Base-by-base conservation (phyloP, 1,284 basidiomycete species). In the Tylopilus orsonianus region DNA sequence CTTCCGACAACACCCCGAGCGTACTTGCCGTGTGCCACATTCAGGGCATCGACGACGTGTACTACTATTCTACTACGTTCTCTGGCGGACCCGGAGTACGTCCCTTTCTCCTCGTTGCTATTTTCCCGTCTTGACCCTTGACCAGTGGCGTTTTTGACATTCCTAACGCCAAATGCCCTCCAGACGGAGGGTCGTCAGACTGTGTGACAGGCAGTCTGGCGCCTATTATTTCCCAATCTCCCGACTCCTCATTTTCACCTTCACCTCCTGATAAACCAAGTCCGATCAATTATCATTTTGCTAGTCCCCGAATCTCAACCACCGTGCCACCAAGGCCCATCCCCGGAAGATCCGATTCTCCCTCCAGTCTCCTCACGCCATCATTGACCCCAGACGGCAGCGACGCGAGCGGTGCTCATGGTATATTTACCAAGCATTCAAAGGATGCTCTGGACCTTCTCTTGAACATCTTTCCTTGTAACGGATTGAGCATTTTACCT, bases 181-280 rank as follows among this genome's bases (percentile, higher is more conserved):
- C 87, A 64, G 85, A 88, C 66, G 66, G 89, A 85, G 89, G 88
- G 88, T 91, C 88, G 87, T 83, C 81, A 78, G 82, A 79, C 79
- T 85, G 87, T 82, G 88, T 91, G 88, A 91, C 85, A 91, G 88
- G 80, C 87, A 78, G 81, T 75, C 79, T 79, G 81, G 79, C 87
- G 89, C 74, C 78, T 65, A 71, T 69, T 55, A 71, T 75, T 59
- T 71, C 75, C 60, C 67, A 75, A 66, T 72, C 71, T 61, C 68
- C 70, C 53, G 59, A 68, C 56, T 71, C 70, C 30, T 58, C 54
- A 47, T 65, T 71, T 62, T 73, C 75, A 54, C 64, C 58, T 40
- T 63, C 62, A 58, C 63, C 62, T 60, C 67, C 65, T 66, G 75
- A 63, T 47, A 69, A 69, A 64, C 55, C 39, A 45, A 52, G 41